Base-by-base conservation (phyloP, 2,329 filamentous ascomycete genomes). In the Penicillium sp. region DNA sequence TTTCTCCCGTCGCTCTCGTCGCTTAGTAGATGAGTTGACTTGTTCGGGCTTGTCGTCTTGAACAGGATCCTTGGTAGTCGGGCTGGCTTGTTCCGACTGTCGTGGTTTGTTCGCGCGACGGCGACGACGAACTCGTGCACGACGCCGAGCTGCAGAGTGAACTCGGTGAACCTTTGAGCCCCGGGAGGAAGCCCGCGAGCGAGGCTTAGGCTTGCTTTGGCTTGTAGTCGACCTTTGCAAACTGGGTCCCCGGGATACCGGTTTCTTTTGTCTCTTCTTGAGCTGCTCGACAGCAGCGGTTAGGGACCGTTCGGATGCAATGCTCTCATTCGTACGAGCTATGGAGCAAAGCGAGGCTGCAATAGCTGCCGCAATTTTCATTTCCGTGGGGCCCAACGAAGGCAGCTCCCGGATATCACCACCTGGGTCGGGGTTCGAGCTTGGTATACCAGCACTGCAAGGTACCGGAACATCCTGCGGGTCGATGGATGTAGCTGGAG, bases 1-100 rank as follows among this genome's bases (percentile, higher is more conserved):
- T 11, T 63, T 67, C 15, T 60, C 59, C 4, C 43, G 70, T 16
- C 65, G 61, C 7, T 54, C 58, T 3, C 47, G 60, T 32, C 50
- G 60, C 35, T 65, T 66, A 38, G 62, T 61, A 2, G 60, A 63
- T 15, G 59, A 50, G 27, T 54, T 72, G 4, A 61, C 57, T 21
- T 56, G 53, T n/a, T 56, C 59, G 7, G 36, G 25, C 23, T 40
- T 45, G 7, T 30, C 10, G 16, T 21, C 32, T 4, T 14, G 14
- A 2, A 23, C 14, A 17, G 17, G 13, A 17, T 15, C 7, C 11
- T 29, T 4, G 10, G 4, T 10, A 5, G 8, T 21, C 7, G 23
- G 8, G 14, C 7, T 4, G 7, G 2, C n/a, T 1, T 4, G 3
- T 10, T 38, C n/a, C 6, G 14, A 30, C 6, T 28, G 16, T 25